phyloP scores from a whole-genome alignment of 1,284 basidiomycete genomes.

The Ganoderma sp. region DNA sequence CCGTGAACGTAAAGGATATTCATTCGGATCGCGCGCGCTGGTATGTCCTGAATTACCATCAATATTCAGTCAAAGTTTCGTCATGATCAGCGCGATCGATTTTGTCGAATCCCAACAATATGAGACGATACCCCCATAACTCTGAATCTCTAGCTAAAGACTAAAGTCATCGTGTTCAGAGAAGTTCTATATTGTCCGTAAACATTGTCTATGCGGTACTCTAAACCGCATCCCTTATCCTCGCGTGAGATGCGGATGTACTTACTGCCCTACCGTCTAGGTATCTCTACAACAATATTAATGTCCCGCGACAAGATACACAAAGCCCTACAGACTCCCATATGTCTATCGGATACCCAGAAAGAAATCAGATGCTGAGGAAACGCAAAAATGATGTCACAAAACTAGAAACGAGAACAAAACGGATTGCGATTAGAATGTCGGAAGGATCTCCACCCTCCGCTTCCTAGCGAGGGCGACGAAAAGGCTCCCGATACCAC shows the following conservation, averaged over 20 bases:
- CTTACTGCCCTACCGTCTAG: no score
- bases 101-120: no score
- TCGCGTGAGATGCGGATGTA: no score
- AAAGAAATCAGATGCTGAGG: neutral
- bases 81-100: neutral
- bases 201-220: neutral
- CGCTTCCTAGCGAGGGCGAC: slow-evolving; percentile 28
- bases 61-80: neutral
- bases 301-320: neutral
- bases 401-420: neutral
- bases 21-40: neutral
- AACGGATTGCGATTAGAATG: neutral
- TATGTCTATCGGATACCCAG: neutral
- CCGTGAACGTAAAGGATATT: neutral
- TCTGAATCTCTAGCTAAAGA: no score
- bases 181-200: neutral
- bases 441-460: neutral
- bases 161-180: neutral
- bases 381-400: neutral
- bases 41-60: neutral
- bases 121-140: no score
- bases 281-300: slow-evolving; percentile 1
- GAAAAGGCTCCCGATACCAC: slow-evolving; percentile 30
- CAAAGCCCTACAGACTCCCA: neutral
- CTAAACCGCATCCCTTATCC: neutral